Percentiles rank a stretch among this genome's conserved stretches.
Evolutionary conservation across 805 yeast species (phyloP).

Genomic region (Maudiozyma bulderi): DNA sequence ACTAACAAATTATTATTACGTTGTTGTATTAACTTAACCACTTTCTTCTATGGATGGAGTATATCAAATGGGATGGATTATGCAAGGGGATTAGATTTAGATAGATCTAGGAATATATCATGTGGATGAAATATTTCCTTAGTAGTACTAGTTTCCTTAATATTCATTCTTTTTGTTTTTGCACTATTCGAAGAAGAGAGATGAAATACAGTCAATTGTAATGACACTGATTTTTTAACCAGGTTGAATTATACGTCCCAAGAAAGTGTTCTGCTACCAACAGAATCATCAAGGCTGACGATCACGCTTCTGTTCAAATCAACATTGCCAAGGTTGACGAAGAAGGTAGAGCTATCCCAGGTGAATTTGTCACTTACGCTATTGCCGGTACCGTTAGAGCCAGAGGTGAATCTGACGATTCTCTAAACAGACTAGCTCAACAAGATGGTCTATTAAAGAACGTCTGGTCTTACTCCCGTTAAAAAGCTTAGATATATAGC

Average conservation of each 20-base stretch:
- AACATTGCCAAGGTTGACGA: conserved; percentile 97
- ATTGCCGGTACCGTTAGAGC: conserved; percentile 94
- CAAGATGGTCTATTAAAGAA: conserved; percentile 95
- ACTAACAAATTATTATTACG: too few relatives aligned
- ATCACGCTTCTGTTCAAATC: conserved; percentile 98
- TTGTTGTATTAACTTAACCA: too few relatives aligned
- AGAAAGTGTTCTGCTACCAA: conserved; percentile 99
- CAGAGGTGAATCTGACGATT: conserved; percentile 99
- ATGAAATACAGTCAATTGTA: background rate
- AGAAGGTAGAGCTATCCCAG: conserved; percentile 89
- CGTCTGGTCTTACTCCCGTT: conserved; percentile 93
- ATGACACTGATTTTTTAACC: background rate
- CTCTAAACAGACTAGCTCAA: conserved; percentile 98
- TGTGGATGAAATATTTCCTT: too few relatives aligned
- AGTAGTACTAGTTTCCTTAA: too few relatives aligned
- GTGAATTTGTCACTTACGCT: conserved; percentile 89
- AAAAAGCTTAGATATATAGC: conserved; percentile 24
- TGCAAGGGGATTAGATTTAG: too few relatives aligned
- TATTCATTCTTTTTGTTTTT: background rate
- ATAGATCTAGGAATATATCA: too few relatives aligned
- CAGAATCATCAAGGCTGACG: conserved; percentile 99
- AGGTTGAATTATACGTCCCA: conserved; percentile 99
- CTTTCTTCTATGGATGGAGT: too few relatives aligned
- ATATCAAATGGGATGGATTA: too few relatives aligned
- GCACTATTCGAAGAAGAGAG: background rate